These are phyloP conservation scores for Aeschynomene evenia DNA, from an alignment of 306 rosid species.

Conservation along the genomic window DNA sequence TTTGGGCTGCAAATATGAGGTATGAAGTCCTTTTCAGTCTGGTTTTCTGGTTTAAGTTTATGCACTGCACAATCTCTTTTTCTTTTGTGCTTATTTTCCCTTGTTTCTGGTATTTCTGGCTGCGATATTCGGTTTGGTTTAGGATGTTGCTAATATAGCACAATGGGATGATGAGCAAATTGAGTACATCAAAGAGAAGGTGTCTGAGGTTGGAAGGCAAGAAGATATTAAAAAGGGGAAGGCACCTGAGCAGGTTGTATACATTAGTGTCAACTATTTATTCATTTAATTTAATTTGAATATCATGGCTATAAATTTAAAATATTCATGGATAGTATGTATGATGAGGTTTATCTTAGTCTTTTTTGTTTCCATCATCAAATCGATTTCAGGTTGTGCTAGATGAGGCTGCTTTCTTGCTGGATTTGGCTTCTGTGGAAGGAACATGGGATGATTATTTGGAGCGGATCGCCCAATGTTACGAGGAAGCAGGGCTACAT, in stretches of 20 bases:
- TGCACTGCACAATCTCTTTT: background rate
- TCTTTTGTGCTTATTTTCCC: background rate
- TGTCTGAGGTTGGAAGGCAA: constrained; percentile 84
- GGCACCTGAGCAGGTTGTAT: constrained; percentile 74
- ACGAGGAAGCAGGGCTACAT: constrained; percentile 70
- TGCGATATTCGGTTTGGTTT: constrained; percentile 26
- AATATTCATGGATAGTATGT: background rate
- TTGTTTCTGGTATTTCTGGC: background rate
- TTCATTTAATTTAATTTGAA: background rate
- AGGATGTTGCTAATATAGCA: constrained; percentile 87
- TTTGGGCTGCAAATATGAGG: constrained; percentile 80
- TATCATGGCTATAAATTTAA: background rate
- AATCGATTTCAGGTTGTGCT: constrained; percentile 61
- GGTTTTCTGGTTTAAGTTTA: constrained; percentile 7
- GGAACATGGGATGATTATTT: constrained; percentile 79
- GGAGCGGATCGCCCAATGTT: constrained; percentile 71
- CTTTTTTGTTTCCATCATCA: background rate
- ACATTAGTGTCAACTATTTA: background rate
- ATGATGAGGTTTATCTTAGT: background rate
- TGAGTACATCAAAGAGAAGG: constrained; percentile 84
- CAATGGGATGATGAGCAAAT: constrained; percentile 98
- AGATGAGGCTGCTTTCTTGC: constrained; percentile 88
- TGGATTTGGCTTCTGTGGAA: constrained; percentile 90
- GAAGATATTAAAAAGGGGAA: constrained; percentile 85
- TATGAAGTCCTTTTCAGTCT: constrained; percentile 25